Conservation (phyloP, 345 rosid species). For the Eutrema heterophyllum region DNA sequence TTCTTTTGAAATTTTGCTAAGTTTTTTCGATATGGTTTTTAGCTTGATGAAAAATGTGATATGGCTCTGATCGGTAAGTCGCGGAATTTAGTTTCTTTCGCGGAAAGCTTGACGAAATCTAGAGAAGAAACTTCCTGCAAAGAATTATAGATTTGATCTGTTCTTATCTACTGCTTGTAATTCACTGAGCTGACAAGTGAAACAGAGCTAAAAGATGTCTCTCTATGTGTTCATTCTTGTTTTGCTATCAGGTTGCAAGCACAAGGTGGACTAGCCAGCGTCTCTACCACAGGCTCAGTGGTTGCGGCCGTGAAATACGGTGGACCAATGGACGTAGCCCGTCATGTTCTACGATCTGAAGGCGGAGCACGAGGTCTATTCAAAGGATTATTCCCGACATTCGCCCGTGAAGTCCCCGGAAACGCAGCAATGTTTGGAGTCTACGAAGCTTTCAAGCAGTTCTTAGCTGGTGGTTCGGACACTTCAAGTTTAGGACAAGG, state of each 20-base stretch:
- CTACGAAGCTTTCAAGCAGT: constrained; percentile 77
- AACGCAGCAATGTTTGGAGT: constrained; percentile 88
- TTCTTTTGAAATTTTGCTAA: neutral
- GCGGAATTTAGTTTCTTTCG: neutral
- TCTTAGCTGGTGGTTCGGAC: constrained; percentile 78
- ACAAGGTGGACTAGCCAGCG: constrained; percentile 62
- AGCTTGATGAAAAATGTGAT: neutral
- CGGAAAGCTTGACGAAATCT: neutral
- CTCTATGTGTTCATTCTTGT: constrained; percentile 6
- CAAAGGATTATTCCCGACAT: constrained; percentile 90
- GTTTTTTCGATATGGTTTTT: neutral
- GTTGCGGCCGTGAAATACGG: constrained; percentile 64
- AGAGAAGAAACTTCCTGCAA: neutral
- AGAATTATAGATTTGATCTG: neutral
- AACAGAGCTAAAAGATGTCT: neutral
- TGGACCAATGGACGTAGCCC: constrained; percentile 97
- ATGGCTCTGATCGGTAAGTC: neutral
- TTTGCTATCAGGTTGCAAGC: constrained; percentile 76
- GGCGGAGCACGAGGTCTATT: constrained; percentile 82
- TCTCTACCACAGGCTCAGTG: constrained; percentile 38
- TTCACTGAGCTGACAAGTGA: neutral
- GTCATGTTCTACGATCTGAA: constrained; percentile 78
- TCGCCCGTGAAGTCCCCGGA: constrained; percentile 94
- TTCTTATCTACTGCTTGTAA: neutral
- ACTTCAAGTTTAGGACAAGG: constrained; percentile 90